Evolutionary conservation across 495 filamentous ascomycete genomes (phyloP), one percentile per base, ranked within the genome.

Genomic region (Physcia stellaris): DNA sequence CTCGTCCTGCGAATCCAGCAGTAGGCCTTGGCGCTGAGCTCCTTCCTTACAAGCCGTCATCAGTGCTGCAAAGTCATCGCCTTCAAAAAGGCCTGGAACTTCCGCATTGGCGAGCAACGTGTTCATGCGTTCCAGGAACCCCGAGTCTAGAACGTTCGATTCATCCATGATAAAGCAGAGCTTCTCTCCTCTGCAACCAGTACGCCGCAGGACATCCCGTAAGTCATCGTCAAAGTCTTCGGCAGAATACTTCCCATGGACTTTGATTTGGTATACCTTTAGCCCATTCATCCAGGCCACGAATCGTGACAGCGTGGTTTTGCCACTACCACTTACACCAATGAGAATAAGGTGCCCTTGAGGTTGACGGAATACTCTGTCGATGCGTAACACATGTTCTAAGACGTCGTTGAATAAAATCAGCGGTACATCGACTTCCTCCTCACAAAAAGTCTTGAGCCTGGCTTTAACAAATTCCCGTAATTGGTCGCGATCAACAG

Each of bases 91-190:
- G 59, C 90, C 90, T 16, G 90, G 90, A 28, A 99, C 86, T 63
- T 99, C 90, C 17, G 90, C 90, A 54, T 99, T 99, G 40, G 90
- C 90, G 38, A 99, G 75, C 17, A 99, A 67, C 1, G 90, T 99
- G 47, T 99, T 99, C 90, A 99, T 99, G 42, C 92, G 77, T 57
- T 99, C 90, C 45, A 99, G 58, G 75, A 99, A 99, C 24, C 88
- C 90, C 12, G 90, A 99, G 52, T 99, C 90, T 2, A 99, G 73
- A 15, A 99, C 90, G 51, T 99, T 99, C 5, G 86, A 80, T 66
- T 99, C 90, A 50, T 99, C 90, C 90, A 99, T 94, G 61, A 99
- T 92, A 63, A 99, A 99, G 64, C 92, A 96, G 28, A 99, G 92
- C 67, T 95, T 99, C 56, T 99, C 90, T 24, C 90, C 90, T 61